A percentile compares a stretch with the other conserved stretches of the same genome.
These are phyloP conservation scores for Echria macrotheca DNA, from an alignment of 495 filamentous ascomycete species.

Conservation along the genomic window DNA sequence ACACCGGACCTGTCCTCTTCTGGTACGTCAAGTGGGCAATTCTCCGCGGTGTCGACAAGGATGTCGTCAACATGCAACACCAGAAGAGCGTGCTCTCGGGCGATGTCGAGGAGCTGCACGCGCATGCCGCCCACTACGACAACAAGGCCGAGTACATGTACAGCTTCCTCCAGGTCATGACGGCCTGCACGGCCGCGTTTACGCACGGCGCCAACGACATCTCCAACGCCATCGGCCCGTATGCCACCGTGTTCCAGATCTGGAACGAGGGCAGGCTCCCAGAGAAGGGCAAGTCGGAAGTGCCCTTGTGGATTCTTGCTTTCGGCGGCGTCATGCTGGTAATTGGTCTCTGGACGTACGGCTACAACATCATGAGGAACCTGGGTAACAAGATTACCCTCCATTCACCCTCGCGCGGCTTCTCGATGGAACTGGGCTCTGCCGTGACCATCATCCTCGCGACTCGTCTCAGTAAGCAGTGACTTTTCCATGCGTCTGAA, in stretches of 20 bases:
- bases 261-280: slow-evolving; percentile 51
- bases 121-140: slow-evolving; percentile 60
- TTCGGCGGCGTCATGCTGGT: slow-evolving; percentile 54
- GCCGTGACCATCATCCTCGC: slow-evolving; percentile 66
- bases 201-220: slow-evolving; percentile 79
- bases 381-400: slow-evolving; percentile 66
- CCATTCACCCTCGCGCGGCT: slow-evolving; percentile 63
- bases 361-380: slow-evolving; percentile 65
- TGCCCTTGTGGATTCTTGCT: slow-evolving; percentile 62
- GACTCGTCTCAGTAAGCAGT: slow-evolving; percentile 47
- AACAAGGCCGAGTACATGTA: slow-evolving; percentile 73
- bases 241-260: slow-evolving; percentile 60
- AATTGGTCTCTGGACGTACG: slow-evolving; percentile 64
- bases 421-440: slow-evolving; percentile 63
- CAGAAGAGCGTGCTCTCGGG: slow-evolving; percentile 31
- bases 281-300: slow-evolving; percentile 50
- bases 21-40: slow-evolving; percentile 42
- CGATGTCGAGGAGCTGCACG: slow-evolving; percentile 50
- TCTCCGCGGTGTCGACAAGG: slow-evolving; percentile 56
- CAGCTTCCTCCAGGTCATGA: slow-evolving; percentile 67
- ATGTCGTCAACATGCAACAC: slow-evolving; percentile 46
- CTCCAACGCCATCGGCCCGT: slow-evolving; percentile 68
- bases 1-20: slow-evolving; percentile 35
- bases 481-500: too few relatives aligned
- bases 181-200: slow-evolving; percentile 67